These are phyloP conservation scores for Lecanicillium sp. DNA, from an alignment of 2,329 filamentous ascomycete genomes.

Conservation along the genomic window DNA sequence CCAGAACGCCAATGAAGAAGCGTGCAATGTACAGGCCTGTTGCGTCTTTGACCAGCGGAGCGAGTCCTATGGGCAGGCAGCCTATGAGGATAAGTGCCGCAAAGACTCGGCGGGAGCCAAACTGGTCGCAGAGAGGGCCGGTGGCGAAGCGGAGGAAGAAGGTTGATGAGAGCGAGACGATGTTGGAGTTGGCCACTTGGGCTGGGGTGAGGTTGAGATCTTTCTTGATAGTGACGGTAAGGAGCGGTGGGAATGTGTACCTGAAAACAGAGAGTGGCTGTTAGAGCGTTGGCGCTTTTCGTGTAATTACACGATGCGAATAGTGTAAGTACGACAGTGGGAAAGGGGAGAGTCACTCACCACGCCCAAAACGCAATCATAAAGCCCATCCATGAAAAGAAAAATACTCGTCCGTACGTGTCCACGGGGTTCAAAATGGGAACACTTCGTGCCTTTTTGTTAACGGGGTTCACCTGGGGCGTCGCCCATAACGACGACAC, in stretches of 20 bases:
- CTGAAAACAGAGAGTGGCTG: constrained; percentile 11
- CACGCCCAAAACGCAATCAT: constrained; percentile 85
- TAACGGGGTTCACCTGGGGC: constrained; percentile 77
- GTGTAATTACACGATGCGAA: too few species aligned
- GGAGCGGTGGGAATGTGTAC: constrained; percentile 80
- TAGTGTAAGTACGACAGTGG: too few species aligned
- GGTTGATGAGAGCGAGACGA: constrained; percentile 64
- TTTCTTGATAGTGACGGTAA: constrained; percentile 69
- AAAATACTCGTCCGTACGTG: constrained; percentile 78
- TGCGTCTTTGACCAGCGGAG: constrained; percentile 61
- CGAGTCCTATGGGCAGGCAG: constrained; percentile 72
- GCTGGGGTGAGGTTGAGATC: constrained; percentile 64
- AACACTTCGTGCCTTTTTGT: constrained; percentile 72
- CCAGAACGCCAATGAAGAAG: constrained; percentile 76
- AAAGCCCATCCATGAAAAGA: constrained; percentile 83
- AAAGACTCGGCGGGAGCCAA: constrained; percentile 74
- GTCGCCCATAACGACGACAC: constrained; percentile 22
- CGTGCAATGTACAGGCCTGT: constrained; percentile 61
- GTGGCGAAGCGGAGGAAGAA: constrained; percentile 70
- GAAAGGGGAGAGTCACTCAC: constrained; percentile 22
- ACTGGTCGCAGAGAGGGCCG: constrained; percentile 79
- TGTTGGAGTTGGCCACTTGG: constrained; percentile 84
- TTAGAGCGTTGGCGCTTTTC: too few species aligned
- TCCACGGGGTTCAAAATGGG: constrained; percentile 72
- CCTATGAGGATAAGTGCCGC: constrained; percentile 70